Evolutionary conservation across 169 alveolate species (phyloP).

Genomic region (Cyclospora cayetanensis): DNA sequence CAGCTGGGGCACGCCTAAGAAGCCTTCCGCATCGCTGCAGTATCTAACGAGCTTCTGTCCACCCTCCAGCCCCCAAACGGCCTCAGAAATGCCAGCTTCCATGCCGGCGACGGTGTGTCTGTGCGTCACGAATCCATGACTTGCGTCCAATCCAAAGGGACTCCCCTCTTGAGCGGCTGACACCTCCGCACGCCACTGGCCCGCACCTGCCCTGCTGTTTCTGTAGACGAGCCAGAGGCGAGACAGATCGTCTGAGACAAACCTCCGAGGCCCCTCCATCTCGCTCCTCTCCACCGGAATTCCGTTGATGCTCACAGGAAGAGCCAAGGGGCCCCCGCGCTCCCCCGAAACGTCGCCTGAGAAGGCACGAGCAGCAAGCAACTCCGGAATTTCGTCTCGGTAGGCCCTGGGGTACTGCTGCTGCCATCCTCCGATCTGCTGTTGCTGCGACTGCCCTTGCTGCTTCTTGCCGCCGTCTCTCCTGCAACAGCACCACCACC

Average conservation of each 20-base stretch:
- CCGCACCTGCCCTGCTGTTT: background rate
- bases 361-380: background rate
- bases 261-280: background rate
- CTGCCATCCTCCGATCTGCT: too few species aligned
- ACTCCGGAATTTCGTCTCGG: too few species aligned
- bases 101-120: too few species aligned
- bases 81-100: background rate
- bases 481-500: background rate
- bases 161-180: too few species aligned
- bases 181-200: background rate
- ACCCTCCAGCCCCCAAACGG: background rate
- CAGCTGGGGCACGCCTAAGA: background rate
- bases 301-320: background rate
- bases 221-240: slow-evolving; percentile 24
- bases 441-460: background rate
- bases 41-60: background rate
- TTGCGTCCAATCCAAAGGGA: too few species aligned
- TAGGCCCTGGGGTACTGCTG: too few species aligned
- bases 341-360: background rate
- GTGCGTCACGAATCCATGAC: too few species aligned
- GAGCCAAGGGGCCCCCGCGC: background rate
- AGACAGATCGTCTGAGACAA: slow-evolving; percentile 20
- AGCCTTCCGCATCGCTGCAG: background rate
- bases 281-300: background rate
- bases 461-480: background rate